Conservation (phyloP, 495 filamentous ascomycete species). For the Aspergillus leporis region DNA sequence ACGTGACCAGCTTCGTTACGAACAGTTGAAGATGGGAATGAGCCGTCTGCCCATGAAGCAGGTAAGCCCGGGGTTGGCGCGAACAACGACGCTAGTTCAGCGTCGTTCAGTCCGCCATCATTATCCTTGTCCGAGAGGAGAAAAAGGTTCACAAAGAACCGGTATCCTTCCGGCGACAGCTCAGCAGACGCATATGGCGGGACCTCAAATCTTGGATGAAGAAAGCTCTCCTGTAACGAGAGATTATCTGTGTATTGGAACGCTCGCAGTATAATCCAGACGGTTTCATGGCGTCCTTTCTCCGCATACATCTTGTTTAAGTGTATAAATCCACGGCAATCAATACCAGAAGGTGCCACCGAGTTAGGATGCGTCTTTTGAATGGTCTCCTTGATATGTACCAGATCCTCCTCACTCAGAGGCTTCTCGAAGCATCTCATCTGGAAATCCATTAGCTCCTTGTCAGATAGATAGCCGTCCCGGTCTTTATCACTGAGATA, state of each 20-base stretch:
- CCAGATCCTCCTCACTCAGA: slow-evolving; percentile 72
- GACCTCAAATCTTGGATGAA: slow-evolving; percentile 93
- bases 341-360: slow-evolving; percentile 70
- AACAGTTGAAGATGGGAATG: slow-evolving; percentile 91
- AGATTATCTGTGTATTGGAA: slow-evolving; percentile 96
- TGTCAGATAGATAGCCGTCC: slow-evolving; percentile 89
- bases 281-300: slow-evolving; percentile 96
- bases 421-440: slow-evolving; percentile 86
- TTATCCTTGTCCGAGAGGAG: slow-evolving; percentile 95
- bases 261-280: slow-evolving; percentile 94
- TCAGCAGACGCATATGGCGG: slow-evolving; percentile 89
- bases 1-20: slow-evolving; percentile 94
- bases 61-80: slow-evolving; percentile 91
- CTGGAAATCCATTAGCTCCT: slow-evolving; percentile 89
- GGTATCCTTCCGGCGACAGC: slow-evolving; percentile 89
- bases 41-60: slow-evolving; percentile 82
- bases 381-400: slow-evolving; percentile 85
- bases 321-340: slow-evolving; percentile 77
- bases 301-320: slow-evolving; percentile 95
- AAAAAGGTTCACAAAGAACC: slow-evolving; percentile 97
- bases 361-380: slow-evolving; percentile 64
- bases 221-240: slow-evolving; percentile 82
- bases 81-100: slow-evolving; percentile 82
- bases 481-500: slow-evolving; percentile 96
- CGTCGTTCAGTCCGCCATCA: slow-evolving; percentile 86